Evolutionary conservation across 139 green algal genomes (phyloP).

Genomic region (Desmodesmus armatus): DNA sequence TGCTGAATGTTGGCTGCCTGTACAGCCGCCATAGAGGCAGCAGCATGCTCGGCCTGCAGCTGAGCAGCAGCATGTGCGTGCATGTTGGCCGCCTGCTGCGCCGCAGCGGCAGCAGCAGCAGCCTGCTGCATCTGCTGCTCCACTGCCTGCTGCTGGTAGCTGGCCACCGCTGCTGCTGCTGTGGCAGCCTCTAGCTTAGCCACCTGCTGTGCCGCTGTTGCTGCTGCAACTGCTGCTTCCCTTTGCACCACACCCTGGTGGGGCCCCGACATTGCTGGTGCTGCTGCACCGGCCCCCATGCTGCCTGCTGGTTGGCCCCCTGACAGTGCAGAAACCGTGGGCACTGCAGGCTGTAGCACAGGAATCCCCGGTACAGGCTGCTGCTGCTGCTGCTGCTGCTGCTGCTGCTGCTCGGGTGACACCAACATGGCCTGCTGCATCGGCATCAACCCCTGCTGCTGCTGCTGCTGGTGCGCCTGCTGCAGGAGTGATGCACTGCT

Average conservation of each 20-base stretch:
- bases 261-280: background rate
- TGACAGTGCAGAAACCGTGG: background rate
- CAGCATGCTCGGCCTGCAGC: constrained; percentile 38
- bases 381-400: constrained; percentile 1
- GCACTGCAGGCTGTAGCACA: too few species aligned
- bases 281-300: constrained; percentile 15
- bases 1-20: background rate
- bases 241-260: constrained; percentile 1
- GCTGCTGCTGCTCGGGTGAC: constrained; percentile 17
- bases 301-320: background rate
- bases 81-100: constrained; percentile 30
- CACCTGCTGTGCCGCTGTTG: constrained; percentile 12
- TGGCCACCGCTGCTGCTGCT: constrained; percentile 21
- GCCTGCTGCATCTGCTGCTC: constrained; percentile 36
- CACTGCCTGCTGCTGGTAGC: constrained; percentile 28
- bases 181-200: constrained; percentile 33
- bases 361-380: too few species aligned
- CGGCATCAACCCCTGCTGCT: background rate
- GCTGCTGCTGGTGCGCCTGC: constrained; percentile 5
- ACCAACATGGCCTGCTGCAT: too few species aligned
- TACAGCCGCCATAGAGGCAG: constrained; percentile 14
- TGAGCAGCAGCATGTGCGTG: constrained; percentile 39
- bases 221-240: constrained; percentile 19
- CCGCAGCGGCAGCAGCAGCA: constrained; percentile 25
- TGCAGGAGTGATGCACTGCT: background rate